Percentiles rank a stretch among this genome's conserved stretches.
phyloP scores from a whole-genome alignment of 495 filamentous ascomycete species.

The Neurospora tetrasperma region DNA sequence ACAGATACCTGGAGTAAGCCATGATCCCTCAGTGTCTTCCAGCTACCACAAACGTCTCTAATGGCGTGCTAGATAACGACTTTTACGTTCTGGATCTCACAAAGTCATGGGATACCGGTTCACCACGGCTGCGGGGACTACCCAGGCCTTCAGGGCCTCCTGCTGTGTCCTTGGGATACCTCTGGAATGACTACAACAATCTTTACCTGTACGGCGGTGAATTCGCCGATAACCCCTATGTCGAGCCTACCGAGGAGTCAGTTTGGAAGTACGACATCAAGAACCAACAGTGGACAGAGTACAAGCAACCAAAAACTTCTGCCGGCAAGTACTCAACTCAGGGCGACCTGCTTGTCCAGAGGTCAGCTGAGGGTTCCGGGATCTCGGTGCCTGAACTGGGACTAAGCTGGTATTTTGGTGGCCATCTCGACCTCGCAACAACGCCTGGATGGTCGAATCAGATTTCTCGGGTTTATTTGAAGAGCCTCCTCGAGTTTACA shows the following conservation, averaged over 20 bases:
- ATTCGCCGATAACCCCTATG: conserved; percentile 49
- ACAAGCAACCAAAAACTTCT: conserved; percentile 43
- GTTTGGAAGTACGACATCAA: conserved; percentile 59
- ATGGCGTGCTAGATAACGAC: conserved; percentile 46
- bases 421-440: conserved; percentile 58
- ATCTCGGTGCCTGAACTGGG: conserved; percentile 56
- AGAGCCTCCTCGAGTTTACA: conserved; percentile 64
- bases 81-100: conserved; percentile 58
- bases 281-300: conserved; percentile 50
- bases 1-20: conserved; percentile 54
- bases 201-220: conserved; percentile 65
- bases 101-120: conserved; percentile 53
- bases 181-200: conserved; percentile 59
- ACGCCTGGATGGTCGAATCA: conserved; percentile 58
- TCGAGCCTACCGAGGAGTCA: conserved; percentile 41
- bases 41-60: conserved; percentile 9
- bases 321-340: conserved; percentile 46
- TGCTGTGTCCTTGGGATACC: conserved; percentile 55
- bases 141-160: conserved; percentile 58
- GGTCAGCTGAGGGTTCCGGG: conserved; percentile 62
- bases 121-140: conserved; percentile 50
- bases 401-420: conserved; percentile 65
- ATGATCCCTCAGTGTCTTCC: neutral
- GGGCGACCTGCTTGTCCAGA: conserved; percentile 43
- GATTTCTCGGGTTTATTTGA: conserved; percentile 53